Base-by-base conservation (phyloP, 768 basidiomycete genomes). In the Chiua virens region DNA sequence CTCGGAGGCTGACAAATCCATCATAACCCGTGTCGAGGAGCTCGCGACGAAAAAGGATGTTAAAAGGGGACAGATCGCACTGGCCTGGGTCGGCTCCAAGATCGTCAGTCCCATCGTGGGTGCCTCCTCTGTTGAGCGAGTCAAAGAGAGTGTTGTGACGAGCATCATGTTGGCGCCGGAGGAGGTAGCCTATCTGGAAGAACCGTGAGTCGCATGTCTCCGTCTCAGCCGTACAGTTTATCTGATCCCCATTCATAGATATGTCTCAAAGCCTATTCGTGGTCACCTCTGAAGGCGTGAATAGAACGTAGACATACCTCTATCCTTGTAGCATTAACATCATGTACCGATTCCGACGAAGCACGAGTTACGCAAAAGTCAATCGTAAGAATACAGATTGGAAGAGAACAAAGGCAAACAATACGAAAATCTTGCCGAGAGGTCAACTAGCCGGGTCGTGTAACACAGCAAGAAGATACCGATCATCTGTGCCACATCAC, bases 391-490 rank as follows among this genome's bases (percentile, higher is more conserved):
- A 52, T 55, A 62, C 53, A 62, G 13, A 43, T 47, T 25, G 17
- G 20, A 44, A n/a, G 38, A 21, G 27, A 21, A 37, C 1, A 15
- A 22, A 43, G 20, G 36, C 25, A 50, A 15, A 39, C 27, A 17
- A 7, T 5, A 13, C 22, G 37, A 34, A 8, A 14, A 15, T 21
- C 32, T 15, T 34, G 34, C n/a, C 25, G 14, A 11, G 11, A 10
- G 1, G 18, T 57, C 45, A 81, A 51, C 76, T 74, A 22, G 81
- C 75, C 4, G 89, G 87, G 65, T 90, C 89, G 55, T 91, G 87
- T 32, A 92, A 71, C n/a, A 92, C 87, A 3, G 90, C 91, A 25
- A 94, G 76, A 17, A 94, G 71, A 72, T 86, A 93, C 59, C 81
- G 78, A 48, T 87, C 86, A 62, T 92, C 92, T 92, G 52, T 9